phyloP scores from a whole-genome alignment of 2,329 filamentous ascomycete species.

The Claviceps humidiphila region DNA sequence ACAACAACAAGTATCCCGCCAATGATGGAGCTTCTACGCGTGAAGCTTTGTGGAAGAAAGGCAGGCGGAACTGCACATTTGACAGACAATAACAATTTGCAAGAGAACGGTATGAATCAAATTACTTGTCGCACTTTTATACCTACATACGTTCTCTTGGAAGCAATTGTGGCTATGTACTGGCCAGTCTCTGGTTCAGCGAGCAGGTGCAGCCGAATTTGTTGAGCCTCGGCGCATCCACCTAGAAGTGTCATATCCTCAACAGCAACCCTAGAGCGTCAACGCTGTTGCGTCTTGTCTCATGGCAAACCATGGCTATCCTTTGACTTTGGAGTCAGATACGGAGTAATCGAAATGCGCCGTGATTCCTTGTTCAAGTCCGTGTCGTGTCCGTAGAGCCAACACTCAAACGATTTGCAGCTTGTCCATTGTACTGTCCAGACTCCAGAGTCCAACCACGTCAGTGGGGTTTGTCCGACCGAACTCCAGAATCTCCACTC shows the following conservation, averaged over 20 bases:
- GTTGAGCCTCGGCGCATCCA: slow-evolving; percentile 4
- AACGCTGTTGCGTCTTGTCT: neutral
- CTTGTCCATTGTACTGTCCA: neutral
- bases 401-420: no score
- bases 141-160: no score
- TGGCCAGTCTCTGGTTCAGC: no score
- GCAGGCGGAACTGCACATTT: no score
- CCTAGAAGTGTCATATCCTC: neutral
- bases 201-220: slow-evolving; percentile 2
- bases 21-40: no score
- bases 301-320: neutral
- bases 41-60: no score
- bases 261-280: neutral
- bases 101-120: no score
- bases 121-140: no score
- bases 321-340: neutral
- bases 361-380: neutral
- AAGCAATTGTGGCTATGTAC: no score
- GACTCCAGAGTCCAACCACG: neutral
- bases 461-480: neutral
- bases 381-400: neutral
- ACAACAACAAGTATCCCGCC: no score
- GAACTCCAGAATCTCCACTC: neutral
- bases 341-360: neutral
- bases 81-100: no score